A percentile compares a stretch with the other conserved stretches of the same genome.
These are phyloP conservation scores for Kingdonia uniflora DNA, from an alignment of 164 flowering plant species.

Conservation along the genomic window DNA sequence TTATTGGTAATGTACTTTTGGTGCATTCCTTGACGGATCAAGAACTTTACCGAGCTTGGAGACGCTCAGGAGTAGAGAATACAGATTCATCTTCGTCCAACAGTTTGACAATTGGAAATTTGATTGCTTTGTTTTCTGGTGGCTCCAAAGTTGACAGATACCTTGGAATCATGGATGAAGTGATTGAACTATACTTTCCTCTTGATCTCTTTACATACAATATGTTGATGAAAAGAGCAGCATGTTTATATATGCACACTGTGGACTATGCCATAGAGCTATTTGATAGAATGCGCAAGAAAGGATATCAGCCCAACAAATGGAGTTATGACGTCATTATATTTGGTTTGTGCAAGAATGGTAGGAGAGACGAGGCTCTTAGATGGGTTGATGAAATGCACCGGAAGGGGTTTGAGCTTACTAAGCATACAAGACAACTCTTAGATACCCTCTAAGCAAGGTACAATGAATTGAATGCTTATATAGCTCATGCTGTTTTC, in stretches of 20 bases:
- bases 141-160: conserved; percentile 7
- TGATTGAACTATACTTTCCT: conserved; percentile 38
- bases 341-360: conserved; percentile 35
- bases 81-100: conserved; percentile 14
- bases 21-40: conserved; percentile 27
- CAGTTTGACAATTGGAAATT: conserved; percentile 30
- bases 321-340: conserved; percentile 54
- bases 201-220: conserved; percentile 54
- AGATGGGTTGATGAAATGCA: conserved; percentile 42
- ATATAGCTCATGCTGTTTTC: too few relatives aligned
- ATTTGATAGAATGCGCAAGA: conserved; percentile 31
- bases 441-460: not conserved
- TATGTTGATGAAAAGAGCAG: conserved; percentile 44
- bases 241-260: conserved; percentile 6
- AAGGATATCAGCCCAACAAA: conserved; percentile 53
- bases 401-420: conserved; percentile 27
- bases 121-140: conserved; percentile 50
- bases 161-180: conserved; percentile 37
- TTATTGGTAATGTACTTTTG: conserved; percentile 57
- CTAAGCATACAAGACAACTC: conserved; percentile 5
- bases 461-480: too few relatives aligned
- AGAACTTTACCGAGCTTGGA: conserved; percentile 43
- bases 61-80: conserved; percentile 14
- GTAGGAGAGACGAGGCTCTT: conserved; percentile 42
- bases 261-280: conserved; percentile 35